Evolutionary conservation across 306 rosid species (phyloP), one percentile per base, ranked within the genome.

Genomic region (Chamaecrista fasciculata): DNA sequence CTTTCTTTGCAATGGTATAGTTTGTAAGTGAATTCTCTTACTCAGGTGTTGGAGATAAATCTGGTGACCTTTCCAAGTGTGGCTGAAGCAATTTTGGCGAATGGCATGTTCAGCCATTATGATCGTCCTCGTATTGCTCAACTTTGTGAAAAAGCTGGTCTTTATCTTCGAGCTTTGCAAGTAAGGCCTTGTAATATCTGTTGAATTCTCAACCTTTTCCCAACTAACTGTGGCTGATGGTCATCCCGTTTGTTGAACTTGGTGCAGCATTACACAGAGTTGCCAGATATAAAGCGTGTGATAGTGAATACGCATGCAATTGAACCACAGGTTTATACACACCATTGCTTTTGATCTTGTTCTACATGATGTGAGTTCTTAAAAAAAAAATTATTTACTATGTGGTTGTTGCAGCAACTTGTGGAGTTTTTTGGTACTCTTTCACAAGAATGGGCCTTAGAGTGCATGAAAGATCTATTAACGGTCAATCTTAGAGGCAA

Each of bases 81-180:
- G 39, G 99, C 99, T 19, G 99, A 95, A 71, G 99, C 99, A 12
- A 95, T 95, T 73, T 87, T 95, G 78, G 97, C 97, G 50, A 95
- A 95, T 83, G 99, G 99, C 79, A 95, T 95, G 99, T 95, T 95
- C 84, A 89, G 95, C 84, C 97, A 95, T 77, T 95, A 95, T 76
- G 99, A 95, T 50, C 91, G 97, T 67, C 99, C 99, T 76, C 96
- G 97, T 49, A 63, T 95, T 78, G 99, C 95, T 60, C 99, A 95
- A 76, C 97, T 95, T 65, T 89, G 97, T 76, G 99, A 95, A 83
- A 95, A 95, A 59, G 99, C 96, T 43, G 99, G 97, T 56, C 97
- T 95, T 63, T 95, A 87, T 29, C 87, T 95, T 53, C 86, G 99
- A 78, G 99, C 99, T 60, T 79, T 95, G 81, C 99, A 95, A 78